Conservation (phyloP, 2,329 filamentous ascomycete species). For the Hypoxylon sp. region DNA sequence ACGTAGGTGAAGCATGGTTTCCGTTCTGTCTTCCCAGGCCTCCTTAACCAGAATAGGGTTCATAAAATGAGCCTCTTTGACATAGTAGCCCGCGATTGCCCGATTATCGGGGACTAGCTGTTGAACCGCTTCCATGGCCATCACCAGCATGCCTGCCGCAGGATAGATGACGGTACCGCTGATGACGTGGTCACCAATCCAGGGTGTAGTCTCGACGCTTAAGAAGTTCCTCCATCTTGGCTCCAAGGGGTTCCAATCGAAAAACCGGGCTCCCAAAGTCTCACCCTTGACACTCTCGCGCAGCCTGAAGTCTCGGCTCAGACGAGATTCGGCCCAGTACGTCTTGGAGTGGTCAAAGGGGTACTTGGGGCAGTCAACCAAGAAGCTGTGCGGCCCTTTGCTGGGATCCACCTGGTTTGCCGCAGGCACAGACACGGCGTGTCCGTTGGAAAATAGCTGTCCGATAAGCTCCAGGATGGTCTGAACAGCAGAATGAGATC, state of each 20-base stretch:
- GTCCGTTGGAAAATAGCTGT: slow-evolving; percentile 45
- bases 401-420: slow-evolving; percentile 40
- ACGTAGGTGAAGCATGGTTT: slow-evolving; percentile 50
- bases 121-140: slow-evolving; percentile 56
- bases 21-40: slow-evolving; percentile 49
- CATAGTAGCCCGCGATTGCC: slow-evolving; percentile 45
- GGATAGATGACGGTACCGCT: slow-evolving; percentile 52
- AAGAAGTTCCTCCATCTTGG: slow-evolving; percentile 61
- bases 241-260: slow-evolving; percentile 44
- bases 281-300: slow-evolving; percentile 48
- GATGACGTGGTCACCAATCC: slow-evolving; percentile 60
- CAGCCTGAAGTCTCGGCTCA: slow-evolving; percentile 51
- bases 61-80: slow-evolving; percentile 51
- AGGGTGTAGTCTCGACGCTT: slow-evolving; percentile 56
- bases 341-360: slow-evolving; percentile 56
- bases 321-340: slow-evolving; percentile 56
- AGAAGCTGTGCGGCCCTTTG: slow-evolving; percentile 30
- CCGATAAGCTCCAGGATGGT: slow-evolving; percentile 46
- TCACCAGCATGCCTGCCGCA: slow-evolving; percentile 54
- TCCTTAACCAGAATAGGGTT: slow-evolving; percentile 51
- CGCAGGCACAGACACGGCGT: slow-evolving; percentile 42
- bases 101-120: slow-evolving; percentile 43
- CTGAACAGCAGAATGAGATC: slow-evolving; percentile 39
- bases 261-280: slow-evolving; percentile 51
- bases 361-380: slow-evolving; percentile 56